A percentile compares a stretch with the other conserved stretches of the same genome.
These are phyloP conservation scores for Lachnellula occidentalis DNA, from an alignment of 2,329 filamentous ascomycete genomes.

Conservation along the genomic window DNA sequence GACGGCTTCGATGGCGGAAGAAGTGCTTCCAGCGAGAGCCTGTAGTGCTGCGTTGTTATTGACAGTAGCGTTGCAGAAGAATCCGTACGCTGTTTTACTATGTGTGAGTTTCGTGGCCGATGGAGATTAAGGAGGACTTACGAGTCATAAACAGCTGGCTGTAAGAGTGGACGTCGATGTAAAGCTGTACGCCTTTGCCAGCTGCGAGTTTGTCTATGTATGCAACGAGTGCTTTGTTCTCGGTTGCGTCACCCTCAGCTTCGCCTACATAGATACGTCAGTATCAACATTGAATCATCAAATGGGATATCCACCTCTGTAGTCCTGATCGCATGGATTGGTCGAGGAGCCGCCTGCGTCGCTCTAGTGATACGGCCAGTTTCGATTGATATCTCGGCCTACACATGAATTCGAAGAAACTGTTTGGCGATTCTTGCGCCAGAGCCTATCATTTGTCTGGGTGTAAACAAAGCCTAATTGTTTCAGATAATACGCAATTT, in stretches of 20 bases:
- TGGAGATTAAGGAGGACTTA: constrained; percentile 7
- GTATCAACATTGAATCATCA: constrained; percentile 31
- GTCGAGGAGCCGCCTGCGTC: constrained; percentile 43
- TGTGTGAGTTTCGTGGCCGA: not conserved
- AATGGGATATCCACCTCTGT: constrained; percentile 40
- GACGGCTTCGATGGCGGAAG: constrained; percentile 49
- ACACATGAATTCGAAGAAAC: constrained; percentile 36
- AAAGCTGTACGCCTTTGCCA: constrained; percentile 50
- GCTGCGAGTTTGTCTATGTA: constrained; percentile 40
- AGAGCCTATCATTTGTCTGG: constrained; percentile 51
- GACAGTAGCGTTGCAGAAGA: constrained; percentile 45
- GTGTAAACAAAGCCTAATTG: constrained; percentile 50
- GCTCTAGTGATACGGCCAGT: constrained; percentile 50
- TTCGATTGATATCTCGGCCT: constrained; percentile 54
- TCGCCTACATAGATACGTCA: constrained; percentile 31
- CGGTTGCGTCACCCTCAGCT: constrained; percentile 42
- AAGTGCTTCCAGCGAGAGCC: constrained; percentile 42
- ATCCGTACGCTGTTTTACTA: constrained; percentile 44
- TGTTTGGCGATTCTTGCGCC: constrained; percentile 55
- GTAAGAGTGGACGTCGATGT: constrained; percentile 62
- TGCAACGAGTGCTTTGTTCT: constrained; percentile 45
- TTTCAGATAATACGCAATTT: not conserved
- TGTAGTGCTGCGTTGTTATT: constrained; percentile 44
- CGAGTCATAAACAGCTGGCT: constrained; percentile 52
- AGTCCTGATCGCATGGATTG: constrained; percentile 47